Conservation (phyloP, 208 protist species). For the Trypanosoma vivax region DNA sequence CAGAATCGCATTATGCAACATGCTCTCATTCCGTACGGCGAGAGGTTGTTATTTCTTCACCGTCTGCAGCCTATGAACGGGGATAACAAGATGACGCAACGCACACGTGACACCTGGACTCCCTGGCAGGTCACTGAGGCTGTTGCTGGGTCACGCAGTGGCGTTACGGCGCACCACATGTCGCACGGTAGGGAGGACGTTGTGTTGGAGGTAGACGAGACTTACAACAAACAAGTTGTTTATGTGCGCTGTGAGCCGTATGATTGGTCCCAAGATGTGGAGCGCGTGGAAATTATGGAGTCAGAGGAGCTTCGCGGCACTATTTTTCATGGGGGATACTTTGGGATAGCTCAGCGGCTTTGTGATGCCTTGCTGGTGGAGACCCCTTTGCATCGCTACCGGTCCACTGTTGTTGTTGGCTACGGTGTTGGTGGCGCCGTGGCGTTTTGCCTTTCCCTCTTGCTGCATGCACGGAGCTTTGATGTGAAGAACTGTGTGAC, state of each 20-base stretch:
- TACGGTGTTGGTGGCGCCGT: constrained; percentile 74
- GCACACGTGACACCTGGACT: constrained; percentile 35
- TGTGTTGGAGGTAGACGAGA: constrained; percentile 76
- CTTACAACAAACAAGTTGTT: constrained; percentile 75
- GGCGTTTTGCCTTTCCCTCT: constrained; percentile 39
- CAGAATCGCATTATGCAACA: constrained; percentile 86
- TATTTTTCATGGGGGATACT: constrained; percentile 55
- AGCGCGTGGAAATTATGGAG: constrained; percentile 66
- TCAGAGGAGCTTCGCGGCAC: constrained; percentile 65
- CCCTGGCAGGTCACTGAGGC: constrained; percentile 68
- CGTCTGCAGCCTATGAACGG: constrained; percentile 20
- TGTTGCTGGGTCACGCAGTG: constrained; percentile 61
- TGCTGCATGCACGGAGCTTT: constrained; percentile 57
- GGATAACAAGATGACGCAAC: constrained; percentile 13
- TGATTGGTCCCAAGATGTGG: constrained; percentile 57
- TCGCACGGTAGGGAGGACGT: constrained; percentile 55
- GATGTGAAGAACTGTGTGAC: constrained; percentile 67
- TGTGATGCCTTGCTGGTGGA: constrained; percentile 54
- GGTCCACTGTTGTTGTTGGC: constrained; percentile 69
- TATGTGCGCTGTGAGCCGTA: constrained; percentile 66
- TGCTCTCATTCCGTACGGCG: constrained; percentile 60
- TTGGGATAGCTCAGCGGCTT: constrained; percentile 41
- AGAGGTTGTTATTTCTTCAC: constrained; percentile 63
- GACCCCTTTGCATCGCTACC: constrained; percentile 62
- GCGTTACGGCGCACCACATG: constrained; percentile 66